Evolutionary conservation across 2,329 filamentous ascomycete species (phyloP), one percentile per base, ranked within the genome.

Genomic region (Pseudopithomyces chartarum): DNA sequence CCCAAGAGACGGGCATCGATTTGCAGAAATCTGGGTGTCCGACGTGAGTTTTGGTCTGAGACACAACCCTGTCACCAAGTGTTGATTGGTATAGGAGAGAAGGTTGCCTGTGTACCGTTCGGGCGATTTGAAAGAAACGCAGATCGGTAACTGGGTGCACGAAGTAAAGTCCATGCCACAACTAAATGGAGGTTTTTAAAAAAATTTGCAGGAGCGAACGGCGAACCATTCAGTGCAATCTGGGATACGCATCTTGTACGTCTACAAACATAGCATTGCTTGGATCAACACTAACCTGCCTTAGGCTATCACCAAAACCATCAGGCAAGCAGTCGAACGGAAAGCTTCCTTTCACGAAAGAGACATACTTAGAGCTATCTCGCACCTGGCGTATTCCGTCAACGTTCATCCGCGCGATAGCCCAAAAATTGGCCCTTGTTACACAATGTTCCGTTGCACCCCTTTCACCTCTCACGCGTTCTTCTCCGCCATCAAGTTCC

Each of bases 371-470:
- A 13, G 47, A 43, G 15, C 46, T 63, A 15, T 49, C 56, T 10
- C 43, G 51, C 22, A 50, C 58, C 10, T 63, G 60, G 60, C 58
- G 58, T 12, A 59, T 63, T 33, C 58, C 60, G 17, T 52, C 55
- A 10, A 53, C 50, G 3, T 61, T 61, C 45, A 45, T 63, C 8
- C 58, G 60, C 6, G 56, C 58, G 7, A 40, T 61, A 42, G 42
- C 58, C 8, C 60, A 63, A 46, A 63, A 63, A 17, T 46, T 63
- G 5, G 53, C 58, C 19, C 50, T 63, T 39, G 58, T 61, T 17
- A 61, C 58, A 10, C 55, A 55, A 49, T 55, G 56, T 45, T 53
- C 55, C 23, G 56, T 60, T 13, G 54, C 52, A 1, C 56, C 53
- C 15, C 2, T 19, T 26, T 33, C 40, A 15, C 20, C 33, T 20